Evolutionary conservation across 768 basidiomycete genomes (phyloP), one percentile per base, ranked within the genome.

Genomic region (Serpula lacrymans): DNA sequence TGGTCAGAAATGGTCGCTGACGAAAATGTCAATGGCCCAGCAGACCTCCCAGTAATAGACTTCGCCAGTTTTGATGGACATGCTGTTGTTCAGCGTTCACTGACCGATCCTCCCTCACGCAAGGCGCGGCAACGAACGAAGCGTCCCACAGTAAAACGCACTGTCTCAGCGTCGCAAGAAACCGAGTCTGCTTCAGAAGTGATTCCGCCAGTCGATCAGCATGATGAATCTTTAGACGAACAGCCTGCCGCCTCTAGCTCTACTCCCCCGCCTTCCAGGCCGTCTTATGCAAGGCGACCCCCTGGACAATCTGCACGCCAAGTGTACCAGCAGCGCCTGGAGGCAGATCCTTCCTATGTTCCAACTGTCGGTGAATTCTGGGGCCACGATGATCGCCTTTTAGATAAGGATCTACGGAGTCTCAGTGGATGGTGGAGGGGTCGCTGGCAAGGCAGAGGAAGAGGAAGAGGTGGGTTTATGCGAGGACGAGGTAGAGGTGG

Each of bases 291-390:
- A 36, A 58, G 55, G 35, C 74, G 72, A 12, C 64, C 67, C 16
- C 51, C 69, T 3, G 77, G 77, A 3, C 80, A 78, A 43, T 73
- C 77, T 17, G 88, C 82, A 27, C 86, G 92, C 34, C 88, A 92
- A 58, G 86, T 81, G 14, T 95, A 96, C 62, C 83, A 89, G 47
- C 77, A 88, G 48, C 80, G 84, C 22, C 70, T 95, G 18, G 83
- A 89, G 42, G 70, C 64, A 9, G 93, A 96, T 58, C 92, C 93
- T 2, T 88, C 89, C 2, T 92, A 83, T 58, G 86, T 90, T 21
- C 93, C 93, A 17, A 85, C 82, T 18, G 86, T 94, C 17, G 93
- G 93, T 40, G 84, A 84, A 47, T 96, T 96, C 57, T 96, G 90
- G 91, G 83, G 88, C 4, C 93, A 96, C 57, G 93, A 96, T 60